Percentiles rank a stretch among this genome's conserved stretches.
Conservation (phyloP, 2,329 filamentous ascomycete genomes). For the Ophiostoma ips region DNA sequence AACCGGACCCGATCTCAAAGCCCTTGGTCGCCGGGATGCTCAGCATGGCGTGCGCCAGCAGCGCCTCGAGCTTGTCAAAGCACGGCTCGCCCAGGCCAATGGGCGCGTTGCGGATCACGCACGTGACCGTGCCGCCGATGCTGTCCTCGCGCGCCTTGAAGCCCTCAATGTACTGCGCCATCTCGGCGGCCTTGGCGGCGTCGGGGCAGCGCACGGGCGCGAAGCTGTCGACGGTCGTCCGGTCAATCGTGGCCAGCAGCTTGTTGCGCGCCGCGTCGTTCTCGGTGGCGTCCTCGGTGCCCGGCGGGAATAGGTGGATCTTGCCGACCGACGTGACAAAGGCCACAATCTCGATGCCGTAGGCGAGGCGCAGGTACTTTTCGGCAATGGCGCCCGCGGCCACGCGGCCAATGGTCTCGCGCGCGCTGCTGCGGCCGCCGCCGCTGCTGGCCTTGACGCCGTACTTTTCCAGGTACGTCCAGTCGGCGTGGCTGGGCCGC, state of each 20-base stretch:
- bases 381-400: constrained; percentile 87
- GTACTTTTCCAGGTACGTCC: constrained; percentile 96
- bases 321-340: constrained; percentile 78
- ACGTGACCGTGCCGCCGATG: constrained; percentile 90
- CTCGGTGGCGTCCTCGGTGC: constrained; percentile 2
- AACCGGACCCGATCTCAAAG: constrained; percentile 91
- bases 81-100: constrained; percentile 81
- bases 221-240: constrained; percentile 66
- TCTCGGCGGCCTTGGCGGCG: constrained; percentile 45
- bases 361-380: constrained; percentile 70
- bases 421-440: constrained; percentile 78
- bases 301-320: constrained; percentile 55
- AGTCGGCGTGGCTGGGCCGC: constrained; percentile 85
- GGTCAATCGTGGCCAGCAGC: constrained; percentile 57
- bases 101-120: constrained; percentile 77
- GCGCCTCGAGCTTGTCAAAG: constrained; percentile 92
- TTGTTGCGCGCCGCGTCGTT: constrained; percentile 17
- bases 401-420: constrained; percentile 88
- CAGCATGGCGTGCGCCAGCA: constrained; percentile 84
- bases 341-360: constrained; percentile 81
- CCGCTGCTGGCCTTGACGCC: constrained; percentile 84
- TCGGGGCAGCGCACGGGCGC: constrained; percentile 82
- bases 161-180: constrained; percentile 66
- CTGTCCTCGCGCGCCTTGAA: constrained; percentile 71
- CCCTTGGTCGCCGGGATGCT: constrained; percentile 90